These are phyloP conservation scores for Fusarium nelsonii DNA, from an alignment of 2,329 filamentous ascomycete genomes.

Conservation along the genomic window DNA sequence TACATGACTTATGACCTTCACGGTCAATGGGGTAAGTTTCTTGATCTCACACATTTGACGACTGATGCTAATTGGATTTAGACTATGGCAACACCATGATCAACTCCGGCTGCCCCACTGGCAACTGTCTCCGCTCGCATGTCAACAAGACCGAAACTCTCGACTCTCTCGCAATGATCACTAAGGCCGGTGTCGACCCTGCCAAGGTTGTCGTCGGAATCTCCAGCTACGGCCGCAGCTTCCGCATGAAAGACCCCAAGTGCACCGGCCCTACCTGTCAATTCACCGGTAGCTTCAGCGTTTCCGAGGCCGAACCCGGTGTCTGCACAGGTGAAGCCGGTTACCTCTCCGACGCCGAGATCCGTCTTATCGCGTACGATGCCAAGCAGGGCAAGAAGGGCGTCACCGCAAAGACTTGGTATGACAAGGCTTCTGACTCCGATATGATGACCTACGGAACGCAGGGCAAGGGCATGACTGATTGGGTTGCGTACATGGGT, in stretches of 20 bases:
- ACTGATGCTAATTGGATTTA: slow-evolving; percentile 4
- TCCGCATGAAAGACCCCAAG: slow-evolving; percentile 44
- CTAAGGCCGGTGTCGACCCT: slow-evolving; percentile 52
- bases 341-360: slow-evolving; percentile 50
- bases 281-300: slow-evolving; percentile 45
- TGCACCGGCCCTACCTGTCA: slow-evolving; percentile 45
- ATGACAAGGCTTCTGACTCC: slow-evolving; percentile 41
- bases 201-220: slow-evolving; percentile 50
- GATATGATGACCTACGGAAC: slow-evolving; percentile 46
- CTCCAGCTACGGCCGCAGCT: slow-evolving; percentile 49
- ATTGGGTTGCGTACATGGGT: slow-evolving; percentile 51
- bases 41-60: accelerated
- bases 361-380: slow-evolving; percentile 45
- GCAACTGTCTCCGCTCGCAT: slow-evolving; percentile 54
- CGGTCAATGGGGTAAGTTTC: slow-evolving; percentile 50
- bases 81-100: slow-evolving; percentile 48
- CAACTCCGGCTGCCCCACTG: slow-evolving; percentile 44
- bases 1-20: slow-evolving; percentile 56
- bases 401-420: slow-evolving; percentile 36
- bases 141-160: slow-evolving; percentile 57
- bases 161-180: slow-evolving; percentile 54
- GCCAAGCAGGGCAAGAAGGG: slow-evolving; percentile 34
- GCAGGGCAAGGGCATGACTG: slow-evolving; percentile 36
- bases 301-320: slow-evolving; percentile 44
- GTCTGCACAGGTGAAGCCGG: slow-evolving; percentile 44